These are phyloP conservation scores for Fagopyrum homotropicum DNA, from an alignment of 148 eudicot genomes.

Conservation along the genomic window DNA sequence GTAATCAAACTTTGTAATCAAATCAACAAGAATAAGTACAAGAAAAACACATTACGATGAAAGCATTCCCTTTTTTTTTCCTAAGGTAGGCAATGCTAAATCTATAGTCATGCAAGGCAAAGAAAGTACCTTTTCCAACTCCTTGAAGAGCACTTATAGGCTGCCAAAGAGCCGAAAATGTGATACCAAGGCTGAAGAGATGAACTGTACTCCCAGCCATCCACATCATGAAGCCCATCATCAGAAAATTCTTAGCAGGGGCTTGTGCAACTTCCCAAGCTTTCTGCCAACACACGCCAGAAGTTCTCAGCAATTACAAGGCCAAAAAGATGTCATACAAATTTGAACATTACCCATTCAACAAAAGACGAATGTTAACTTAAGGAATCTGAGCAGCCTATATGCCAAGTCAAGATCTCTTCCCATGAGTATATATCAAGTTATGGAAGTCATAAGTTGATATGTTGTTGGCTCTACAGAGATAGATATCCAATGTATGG, in stretches of 20 bases:
- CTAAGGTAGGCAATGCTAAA: neutral
- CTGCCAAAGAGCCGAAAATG: constrained; percentile 93
- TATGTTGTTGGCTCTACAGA: too few relatives aligned
- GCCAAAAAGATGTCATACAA: neutral
- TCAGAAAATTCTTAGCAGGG: constrained; percentile 77
- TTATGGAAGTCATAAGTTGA: too few relatives aligned
- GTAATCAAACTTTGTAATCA: neutral
- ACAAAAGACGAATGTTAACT: neutral
- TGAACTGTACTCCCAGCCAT: constrained; percentile 99
- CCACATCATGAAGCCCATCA: constrained; percentile 99
- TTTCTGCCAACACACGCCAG: constrained; percentile 38
- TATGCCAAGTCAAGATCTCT: neutral
- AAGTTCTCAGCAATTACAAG: neutral
- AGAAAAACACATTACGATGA: neutral
- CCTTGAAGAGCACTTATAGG: constrained; percentile 94
- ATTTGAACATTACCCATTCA: constrained; percentile 1
- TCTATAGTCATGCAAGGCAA: neutral
- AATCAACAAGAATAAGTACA: neutral
- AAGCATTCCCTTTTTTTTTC: neutral
- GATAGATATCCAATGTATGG: too few relatives aligned
- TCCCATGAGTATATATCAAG: neutral
- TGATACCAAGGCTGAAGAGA: constrained; percentile 93
- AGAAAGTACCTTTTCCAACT: constrained; percentile 62
- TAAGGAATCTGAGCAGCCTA: neutral
- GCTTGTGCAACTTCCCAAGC: constrained; percentile 99